phyloP scores from a whole-genome alignment of 805 yeast species.

The Maudiozyma bulderi region DNA sequence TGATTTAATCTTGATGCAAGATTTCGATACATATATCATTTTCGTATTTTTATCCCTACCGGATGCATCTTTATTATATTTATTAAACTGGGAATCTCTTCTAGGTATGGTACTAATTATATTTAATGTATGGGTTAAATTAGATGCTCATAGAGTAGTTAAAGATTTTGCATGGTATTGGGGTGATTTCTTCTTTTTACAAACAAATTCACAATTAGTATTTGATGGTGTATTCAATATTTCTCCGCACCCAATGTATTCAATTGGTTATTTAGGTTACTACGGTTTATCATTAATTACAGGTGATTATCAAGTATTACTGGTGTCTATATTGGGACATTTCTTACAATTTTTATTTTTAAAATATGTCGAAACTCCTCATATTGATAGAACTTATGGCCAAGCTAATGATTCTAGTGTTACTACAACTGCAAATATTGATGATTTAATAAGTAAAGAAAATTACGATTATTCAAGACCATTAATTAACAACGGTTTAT shows the following conservation, averaged over 20 bases:
- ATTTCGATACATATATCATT: conserved; percentile 64
- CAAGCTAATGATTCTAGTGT: conserved; percentile 31
- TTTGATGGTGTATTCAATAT: conserved; percentile 85
- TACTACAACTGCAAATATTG: conserved; percentile 16
- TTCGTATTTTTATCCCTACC: conserved; percentile 42
- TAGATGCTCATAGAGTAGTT: conserved; percentile 80
- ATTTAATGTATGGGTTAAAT: conserved; percentile 75
- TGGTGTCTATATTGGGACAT: conserved; percentile 67
- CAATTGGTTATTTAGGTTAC: conserved; percentile 80
- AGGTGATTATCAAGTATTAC: conserved; percentile 59
- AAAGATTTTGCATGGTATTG: conserved; percentile 92
- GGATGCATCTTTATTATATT: conserved; percentile 28
- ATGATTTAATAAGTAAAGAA: conserved; percentile 30
- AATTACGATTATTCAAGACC: conserved; percentile 42
- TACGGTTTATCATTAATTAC: conserved; percentile 75
- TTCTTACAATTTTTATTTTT: conserved; percentile 66
- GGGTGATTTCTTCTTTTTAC: conserved; percentile 86
- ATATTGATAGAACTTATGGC: conserved; percentile 71
- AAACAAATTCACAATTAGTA: conserved; percentile 55
- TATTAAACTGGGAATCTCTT: conserved; percentile 42
- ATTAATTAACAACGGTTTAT: conserved; percentile 38
- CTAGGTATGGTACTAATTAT: conserved; percentile 54
- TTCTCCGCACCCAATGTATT: conserved; percentile 90
- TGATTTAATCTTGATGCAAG: conserved; percentile 76
- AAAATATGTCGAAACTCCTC: conserved; percentile 74